A percentile compares a stretch with the other conserved stretches of the same genome.
These are phyloP conservation scores for Coemansia nantahalensis DNA, from an alignment of 192 early-diverging fungal genomes.

Conservation along the genomic window DNA sequence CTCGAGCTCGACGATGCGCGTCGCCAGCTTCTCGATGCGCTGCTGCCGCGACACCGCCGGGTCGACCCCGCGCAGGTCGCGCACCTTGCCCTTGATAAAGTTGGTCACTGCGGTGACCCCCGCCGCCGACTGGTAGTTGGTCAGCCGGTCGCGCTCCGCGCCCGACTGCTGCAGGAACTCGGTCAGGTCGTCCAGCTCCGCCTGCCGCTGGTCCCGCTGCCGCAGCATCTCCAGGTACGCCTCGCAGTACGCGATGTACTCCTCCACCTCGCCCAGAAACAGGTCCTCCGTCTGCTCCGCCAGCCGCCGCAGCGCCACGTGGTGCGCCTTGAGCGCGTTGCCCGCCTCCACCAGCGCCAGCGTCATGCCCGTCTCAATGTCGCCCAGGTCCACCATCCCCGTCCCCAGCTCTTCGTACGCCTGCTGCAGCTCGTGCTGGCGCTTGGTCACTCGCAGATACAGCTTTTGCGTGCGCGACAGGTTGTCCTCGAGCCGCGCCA, in stretches of 20 bases:
- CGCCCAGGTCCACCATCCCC: conserved; percentile 69
- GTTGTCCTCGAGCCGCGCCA: conserved; percentile 87
- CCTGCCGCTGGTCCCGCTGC: conserved; percentile 90
- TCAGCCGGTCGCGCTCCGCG: conserved; percentile 69
- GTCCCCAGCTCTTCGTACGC: conserved; percentile 81
- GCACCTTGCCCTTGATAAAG: conserved; percentile 83
- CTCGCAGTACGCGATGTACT: conserved; percentile 69
- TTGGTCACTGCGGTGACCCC: conserved; percentile 61
- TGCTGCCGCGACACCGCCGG: conserved; percentile 77
- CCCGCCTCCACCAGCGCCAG: conserved; percentile 72
- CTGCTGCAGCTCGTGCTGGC: conserved; percentile 73
- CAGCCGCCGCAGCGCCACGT: conserved; percentile 66
- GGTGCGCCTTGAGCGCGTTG: conserved; percentile 67
- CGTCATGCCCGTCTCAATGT: conserved; percentile 84
- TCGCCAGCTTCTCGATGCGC: conserved; percentile 70
- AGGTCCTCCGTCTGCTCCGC: conserved; percentile 51
- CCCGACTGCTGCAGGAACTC: conserved; percentile 70
- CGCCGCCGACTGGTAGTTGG: conserved; percentile 60
- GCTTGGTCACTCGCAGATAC: conserved; percentile 69
- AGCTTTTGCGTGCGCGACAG: conserved; percentile 82
- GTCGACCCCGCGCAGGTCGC: conserved; percentile 86
- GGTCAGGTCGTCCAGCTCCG: conserved; percentile 89
- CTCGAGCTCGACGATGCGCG: conserved; percentile 73
- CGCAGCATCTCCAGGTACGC: conserved; percentile 66
- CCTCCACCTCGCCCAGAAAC: conserved; percentile 77